Base-by-base conservation (phyloP, 345 rosid genomes). In the Lepidium africanum region DNA sequence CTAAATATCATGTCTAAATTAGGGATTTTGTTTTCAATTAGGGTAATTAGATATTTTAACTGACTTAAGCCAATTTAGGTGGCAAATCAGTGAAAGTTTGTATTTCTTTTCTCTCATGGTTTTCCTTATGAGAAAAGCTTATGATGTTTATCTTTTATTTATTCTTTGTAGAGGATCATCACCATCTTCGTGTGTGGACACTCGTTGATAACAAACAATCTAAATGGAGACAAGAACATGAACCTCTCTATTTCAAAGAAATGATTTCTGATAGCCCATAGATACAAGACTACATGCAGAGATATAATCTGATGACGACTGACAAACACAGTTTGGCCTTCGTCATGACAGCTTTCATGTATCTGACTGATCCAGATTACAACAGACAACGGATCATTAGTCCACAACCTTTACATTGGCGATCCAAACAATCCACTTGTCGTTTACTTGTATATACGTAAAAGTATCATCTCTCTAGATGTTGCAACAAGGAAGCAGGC, bases 191-290 rank as follows among this genome's bases (percentile, higher is more conserved):
- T 0, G 25, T 50, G 0, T 65, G 69, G 69, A 65, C 69, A 19
- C 69, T 65, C 35, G 52, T 9, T 38, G 69, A 49, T 41, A 49
- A 65, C 59, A 65, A 38, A 37, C 36, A 32, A 21, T 50, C 69
- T 14, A 23, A 38, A 10, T 65, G 69, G 69, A 50, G 27, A 51
- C 57, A 38, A 51, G 38, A 65, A 37, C 48, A 25, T 15, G 33
- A 17, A 1, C 38, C 23, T 37, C 39, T 23, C 37, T 64, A 15
- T 50, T 50, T 64, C 59, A 64, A 10, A 38, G n/a, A 38, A 13
- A 38, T 38, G 41, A 4, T 38, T 38, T 38, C 33, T 10, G 46
- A 19, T 27, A 9, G 19, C 33, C 32, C 42, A 5, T 47, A 33
- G 43, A 21, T 47, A 35, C 55, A 63, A 63, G 30, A 35, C 43